Base-by-base conservation (phyloP, 2,329 filamentous ascomycete genomes). In the Cytospora leucostoma region DNA sequence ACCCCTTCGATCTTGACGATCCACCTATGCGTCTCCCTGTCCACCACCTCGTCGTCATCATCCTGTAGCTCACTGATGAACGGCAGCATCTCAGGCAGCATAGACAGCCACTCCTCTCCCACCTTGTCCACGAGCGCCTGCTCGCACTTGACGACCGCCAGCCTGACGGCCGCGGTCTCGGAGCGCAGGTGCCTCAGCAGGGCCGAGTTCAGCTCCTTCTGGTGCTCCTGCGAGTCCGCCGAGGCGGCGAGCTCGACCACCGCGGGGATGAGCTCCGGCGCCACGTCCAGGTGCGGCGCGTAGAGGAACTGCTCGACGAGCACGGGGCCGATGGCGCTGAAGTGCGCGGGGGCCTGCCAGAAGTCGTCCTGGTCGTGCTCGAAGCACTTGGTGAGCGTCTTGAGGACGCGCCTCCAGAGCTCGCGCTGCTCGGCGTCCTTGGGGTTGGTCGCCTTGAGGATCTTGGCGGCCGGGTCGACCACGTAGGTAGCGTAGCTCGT, bases 51-150 rank as follows among this genome's bases (percentile, higher is more conserved):
- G 72, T 98, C 93, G 69, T 98, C 95, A 74, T 99, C 95, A 73
- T 99, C 95, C 78, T 97, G 90, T 71, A 97, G 76, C 79, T 99
- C 95, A 71, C 92, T 96, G 70, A 99, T 97, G 68, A 94, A 92
- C 21, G 96, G 94, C 74, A 99, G 78, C 90, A 97, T 98, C 83
- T 99, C 95, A 0, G 94, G 92, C 73, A 98, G 76, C 79, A 96
- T 84, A 1, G 88, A 85, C 65, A 99, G 78, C 95, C 95, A 99
- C 73, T 99, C 95, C 74, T 98, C 93, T 64, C 93, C 93, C 33
- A 98, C 78, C 55, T 86, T 82, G 69, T 90, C 87, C 13, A 93
- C 96, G 67, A 98, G 80, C 15, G 84, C 85, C 73, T 93, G 89
- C 78, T 98, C 87, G 69, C 89, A 89, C 76, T 88, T 88, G 40